Evolutionary conservation across 495 filamentous ascomycete genomes (phyloP), one percentile per base, ranked within the genome.

Genomic region (Talaromyces borbonicus): DNA sequence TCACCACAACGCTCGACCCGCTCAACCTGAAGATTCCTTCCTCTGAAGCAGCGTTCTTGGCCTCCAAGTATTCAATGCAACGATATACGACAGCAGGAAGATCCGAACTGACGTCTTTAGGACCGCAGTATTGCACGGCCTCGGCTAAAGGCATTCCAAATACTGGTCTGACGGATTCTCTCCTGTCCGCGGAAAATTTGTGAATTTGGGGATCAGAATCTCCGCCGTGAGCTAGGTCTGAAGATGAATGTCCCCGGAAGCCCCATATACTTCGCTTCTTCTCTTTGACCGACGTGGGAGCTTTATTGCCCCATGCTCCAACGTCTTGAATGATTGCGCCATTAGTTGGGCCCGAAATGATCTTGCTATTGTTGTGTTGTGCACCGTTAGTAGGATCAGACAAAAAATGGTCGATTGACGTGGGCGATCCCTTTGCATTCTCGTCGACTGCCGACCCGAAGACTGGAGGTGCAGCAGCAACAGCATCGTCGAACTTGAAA

Each of bases 11-110:
- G 56, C 92, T 96, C 0, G 90, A 95, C 19, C 92, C 92, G 52
- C 87, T 96, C 41, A 98, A 68, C 22, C 92, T 81, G 73, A 98
- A 98, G 19, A 98, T 96, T 29, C 92, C 92, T 62, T 98, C 92
- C 60, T 98, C 92, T 16, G 65, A 71, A 14, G 83, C 74, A 30
- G 90, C 93, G 44, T 83, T 79, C 65, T 94, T 88, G 11, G 80
- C 74, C 40, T 85, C 81, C 19, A 98, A 74, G 60, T 95, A 98
- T 59, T 97, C 87, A 50, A 98, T 84, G 54, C 90, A 96, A 35
- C 92, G 84, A 67, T 94, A 97, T 32, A 96, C 89, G 1, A 97
- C 92, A n/a, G 93, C 87, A 6, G 92, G 92, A 26, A 98, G 68
- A 37, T 83, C 78, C 15, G 84, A 78, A 48, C 72, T 61, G 15